Evolutionary conservation across 352 stramenopile species (phyloP), one percentile per base, ranked within the genome.

Genomic region (Globisporangium echinulatum): DNA sequence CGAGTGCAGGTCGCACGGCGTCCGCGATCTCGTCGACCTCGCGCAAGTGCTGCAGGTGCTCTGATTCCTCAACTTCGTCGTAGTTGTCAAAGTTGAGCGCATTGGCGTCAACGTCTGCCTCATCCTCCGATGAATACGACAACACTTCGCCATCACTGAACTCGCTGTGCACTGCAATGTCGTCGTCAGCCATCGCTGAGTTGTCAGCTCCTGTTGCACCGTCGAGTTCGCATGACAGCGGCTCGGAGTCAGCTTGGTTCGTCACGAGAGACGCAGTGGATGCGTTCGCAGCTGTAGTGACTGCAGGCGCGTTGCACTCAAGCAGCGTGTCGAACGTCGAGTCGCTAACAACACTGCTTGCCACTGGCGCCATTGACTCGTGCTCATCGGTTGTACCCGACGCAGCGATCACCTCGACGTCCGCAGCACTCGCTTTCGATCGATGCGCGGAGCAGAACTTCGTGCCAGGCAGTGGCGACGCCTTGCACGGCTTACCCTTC

Each of bases 21-120:
- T 83, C 68, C n/a, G 77, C 65, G 42, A 90, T 60, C 54, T 89
- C 79, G 46, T 84, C 82, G 49, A 96, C 76, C 39, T 96, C 88
- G 3, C 82, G 78, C 14, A 96, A 62, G 66, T 96, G 86, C 53
- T 95, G 84, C 19, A 93, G 56, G 54, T 92, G 80, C 17, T 92
- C 88, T 0, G 79, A 90, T 48, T 94, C 84, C 39, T 91, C 78
- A 2, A 82, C 70, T 70, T 92, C 82, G 44, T 90, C 82, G 48
- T 74, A 72, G 54, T 74, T 78, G 37, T 73, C 73, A 37, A 69
- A 52, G 46, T 68, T 53, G 44, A 71, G 61, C 38, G 36, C 50
- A 47, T 88, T 72, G 7, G 74, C 68, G 62, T 79, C 74, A 49
- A 77, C 68, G 6, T 77, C 74, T 47, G 61, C 61, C 10, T 78